Evolutionary conservation across 495 filamentous ascomycete genomes (phyloP).

Genomic region (Trichoderma orchidacearum): DNA sequence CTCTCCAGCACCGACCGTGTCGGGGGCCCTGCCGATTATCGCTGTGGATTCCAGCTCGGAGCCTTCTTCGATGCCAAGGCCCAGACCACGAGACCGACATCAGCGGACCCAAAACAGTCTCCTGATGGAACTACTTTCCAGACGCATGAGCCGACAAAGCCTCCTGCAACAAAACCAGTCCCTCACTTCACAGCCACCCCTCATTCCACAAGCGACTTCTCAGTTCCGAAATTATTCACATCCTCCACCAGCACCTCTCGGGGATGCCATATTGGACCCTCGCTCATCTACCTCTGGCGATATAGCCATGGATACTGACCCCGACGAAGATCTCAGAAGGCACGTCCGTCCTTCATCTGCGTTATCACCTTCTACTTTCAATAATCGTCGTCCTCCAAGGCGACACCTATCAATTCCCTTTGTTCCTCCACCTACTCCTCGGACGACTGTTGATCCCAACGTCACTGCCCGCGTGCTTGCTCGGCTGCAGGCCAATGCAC

Average conservation of each 20-base stretch:
- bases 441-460: background rate
- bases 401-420: background rate
- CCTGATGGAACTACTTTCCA: background rate
- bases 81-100: background rate
- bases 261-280: background rate
- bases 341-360: no score
- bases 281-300: background rate
- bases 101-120: background rate
- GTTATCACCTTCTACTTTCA: no score
- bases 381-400: background rate
- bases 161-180: background rate
- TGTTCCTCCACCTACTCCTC: background rate
- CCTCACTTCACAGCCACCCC: background rate
- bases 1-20: background rate
- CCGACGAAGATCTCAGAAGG: background rate
- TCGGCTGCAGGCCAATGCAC: background rate
- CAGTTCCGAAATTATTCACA: no score
- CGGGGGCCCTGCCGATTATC: background rate
- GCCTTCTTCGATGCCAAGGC: background rate
- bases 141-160: background rate
- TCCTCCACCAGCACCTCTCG: background rate
- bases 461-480: background rate
- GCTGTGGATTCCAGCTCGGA: background rate
- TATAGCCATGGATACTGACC: background rate
- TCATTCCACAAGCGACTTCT: background rate